Conservation (phyloP, 2,329 filamentous ascomycete species). For the Aspergillus aculeatinus region DNA sequence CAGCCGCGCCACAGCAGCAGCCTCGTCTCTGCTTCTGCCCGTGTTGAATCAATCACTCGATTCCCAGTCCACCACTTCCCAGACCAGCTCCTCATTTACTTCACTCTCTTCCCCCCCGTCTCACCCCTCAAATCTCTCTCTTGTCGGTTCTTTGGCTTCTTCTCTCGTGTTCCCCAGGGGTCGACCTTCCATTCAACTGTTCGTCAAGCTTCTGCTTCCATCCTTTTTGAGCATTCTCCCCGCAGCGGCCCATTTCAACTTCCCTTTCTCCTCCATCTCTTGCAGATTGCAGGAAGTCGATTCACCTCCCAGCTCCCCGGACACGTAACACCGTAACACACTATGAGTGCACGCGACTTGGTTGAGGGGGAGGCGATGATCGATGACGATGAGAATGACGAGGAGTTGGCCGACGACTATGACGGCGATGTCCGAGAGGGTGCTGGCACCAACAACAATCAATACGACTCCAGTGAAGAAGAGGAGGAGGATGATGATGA, state of each 20-base stretch:
- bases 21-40: not conserved
- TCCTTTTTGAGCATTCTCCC: not conserved
- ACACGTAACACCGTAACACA: conserved; percentile 26
- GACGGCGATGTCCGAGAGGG: conserved; percentile 54
- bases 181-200: not conserved
- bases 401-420: conserved; percentile 75
- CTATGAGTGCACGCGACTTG: conserved; percentile 65
- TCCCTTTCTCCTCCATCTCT: conserved; percentile 1
- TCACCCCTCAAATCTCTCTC: not conserved
- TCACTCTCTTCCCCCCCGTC: not conserved
- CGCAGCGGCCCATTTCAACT: not conserved
- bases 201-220: not conserved
- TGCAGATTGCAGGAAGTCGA: conserved; percentile 3
- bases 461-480: conserved; percentile 87
- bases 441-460: conserved; percentile 41
- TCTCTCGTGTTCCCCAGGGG: not conserved
- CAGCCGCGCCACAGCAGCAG: not conserved
- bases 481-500: conserved; percentile 92
- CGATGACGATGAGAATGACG: conserved; percentile 81
- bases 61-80: not conserved
- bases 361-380: conserved; percentile 84
- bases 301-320: not conserved
- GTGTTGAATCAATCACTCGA: not conserved
- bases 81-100: not conserved
- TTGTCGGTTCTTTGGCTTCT: not conserved